Evolutionary conservation across 2,329 filamentous ascomycete species (phyloP).

Genomic region (Alternaria hordeiaustralica): DNA sequence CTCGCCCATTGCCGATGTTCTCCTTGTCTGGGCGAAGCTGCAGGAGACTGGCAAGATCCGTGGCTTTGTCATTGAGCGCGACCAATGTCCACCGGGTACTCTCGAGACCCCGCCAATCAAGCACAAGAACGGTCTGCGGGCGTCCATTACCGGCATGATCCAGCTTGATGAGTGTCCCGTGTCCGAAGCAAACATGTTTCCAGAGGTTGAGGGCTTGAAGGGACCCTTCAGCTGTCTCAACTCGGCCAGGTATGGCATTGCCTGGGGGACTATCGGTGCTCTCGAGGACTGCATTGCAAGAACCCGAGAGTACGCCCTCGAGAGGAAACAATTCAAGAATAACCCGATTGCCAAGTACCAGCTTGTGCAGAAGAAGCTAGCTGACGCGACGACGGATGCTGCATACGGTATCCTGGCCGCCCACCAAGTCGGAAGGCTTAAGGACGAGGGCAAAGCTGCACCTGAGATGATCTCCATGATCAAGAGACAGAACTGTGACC

Average conservation of each 20-base stretch:
- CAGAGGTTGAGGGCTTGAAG: slow-evolving; percentile 80
- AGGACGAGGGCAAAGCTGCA: slow-evolving; percentile 84
- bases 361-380: slow-evolving; percentile 95
- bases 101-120: slow-evolving; percentile 91
- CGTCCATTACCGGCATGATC: slow-evolving; percentile 97
- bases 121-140: slow-evolving; percentile 92
- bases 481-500: slow-evolving; percentile 97
- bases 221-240: slow-evolving; percentile 96
- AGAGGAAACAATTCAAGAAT: slow-evolving; percentile 93
- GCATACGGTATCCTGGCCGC: slow-evolving; percentile 90
- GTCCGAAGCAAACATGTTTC: slow-evolving; percentile 91
- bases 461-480: slow-evolving; percentile 98
- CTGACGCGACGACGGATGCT: slow-evolving; percentile 89
- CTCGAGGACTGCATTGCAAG: slow-evolving; percentile 88
- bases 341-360: slow-evolving; percentile 97
- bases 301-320: slow-evolving; percentile 84
- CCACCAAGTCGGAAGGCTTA: slow-evolving; percentile 88
- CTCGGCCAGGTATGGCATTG: slow-evolving; percentile 90
- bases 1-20: slow-evolving; percentile 83
- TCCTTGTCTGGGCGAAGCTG: slow-evolving; percentile 92
- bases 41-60: slow-evolving; percentile 91
- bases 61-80: slow-evolving; percentile 88
- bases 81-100: slow-evolving; percentile 83
- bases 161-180: slow-evolving; percentile 91
- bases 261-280: slow-evolving; percentile 91